Evolutionary conservation across 257 asterid genomes (phyloP).

Genomic region (Nicotiana sylvestris): DNA sequence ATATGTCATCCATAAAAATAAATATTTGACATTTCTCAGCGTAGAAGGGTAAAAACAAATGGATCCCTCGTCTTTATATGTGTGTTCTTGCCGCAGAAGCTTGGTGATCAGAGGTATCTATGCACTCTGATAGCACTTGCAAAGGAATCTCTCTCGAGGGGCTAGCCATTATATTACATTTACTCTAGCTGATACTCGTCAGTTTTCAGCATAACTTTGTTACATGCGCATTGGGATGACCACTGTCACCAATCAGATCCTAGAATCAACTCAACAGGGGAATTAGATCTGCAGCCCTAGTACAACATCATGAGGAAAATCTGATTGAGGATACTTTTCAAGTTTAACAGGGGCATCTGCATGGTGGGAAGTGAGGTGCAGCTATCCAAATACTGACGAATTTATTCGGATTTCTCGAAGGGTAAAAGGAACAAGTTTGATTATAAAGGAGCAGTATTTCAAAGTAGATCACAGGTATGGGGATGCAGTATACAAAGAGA

Average conservation of each 20-base stretch:
- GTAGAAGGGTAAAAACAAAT: neutral
- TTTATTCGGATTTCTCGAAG: neutral
- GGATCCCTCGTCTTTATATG: neutral
- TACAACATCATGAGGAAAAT: neutral
- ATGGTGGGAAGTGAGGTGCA: neutral
- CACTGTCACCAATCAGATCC: neutral
- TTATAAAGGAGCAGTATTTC: neutral
- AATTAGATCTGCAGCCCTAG: neutral
- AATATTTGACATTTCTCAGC: neutral
- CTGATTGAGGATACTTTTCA: neutral
- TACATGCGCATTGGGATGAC: neutral
- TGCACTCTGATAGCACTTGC: conserved; percentile 4
- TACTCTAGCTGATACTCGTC: neutral
- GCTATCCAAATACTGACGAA: neutral
- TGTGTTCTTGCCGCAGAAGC: neutral
- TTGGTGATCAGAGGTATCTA: neutral
- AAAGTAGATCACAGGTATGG: conserved; percentile 1
- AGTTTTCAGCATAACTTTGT: neutral
- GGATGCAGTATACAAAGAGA: neutral
- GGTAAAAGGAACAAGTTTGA: neutral
- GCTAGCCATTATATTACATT: neutral
- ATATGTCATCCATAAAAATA: neutral
- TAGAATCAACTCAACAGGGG: neutral
- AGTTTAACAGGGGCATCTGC: neutral
- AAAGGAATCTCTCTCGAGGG: neutral